Evolutionary conservation across 1,139 yeast species (phyloP).

Genomic region (Pichia sp.): DNA sequence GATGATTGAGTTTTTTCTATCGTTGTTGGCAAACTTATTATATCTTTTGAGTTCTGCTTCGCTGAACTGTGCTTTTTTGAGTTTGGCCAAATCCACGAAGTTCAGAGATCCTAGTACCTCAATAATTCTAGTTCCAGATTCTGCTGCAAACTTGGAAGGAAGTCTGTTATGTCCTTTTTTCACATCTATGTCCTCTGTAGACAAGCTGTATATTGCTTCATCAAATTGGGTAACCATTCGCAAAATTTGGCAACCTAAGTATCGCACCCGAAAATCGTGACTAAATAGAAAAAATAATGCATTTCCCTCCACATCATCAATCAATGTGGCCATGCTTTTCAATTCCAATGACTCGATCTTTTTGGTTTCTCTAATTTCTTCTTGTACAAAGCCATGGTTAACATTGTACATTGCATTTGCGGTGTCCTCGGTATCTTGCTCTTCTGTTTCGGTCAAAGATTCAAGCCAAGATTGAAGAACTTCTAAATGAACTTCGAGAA

Average conservation of each 20-base stretch:
- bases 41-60: constrained; percentile 77
- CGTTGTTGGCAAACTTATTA: constrained; percentile 54
- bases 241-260: constrained; percentile 68
- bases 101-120: constrained; percentile 72
- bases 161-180: constrained; percentile 41
- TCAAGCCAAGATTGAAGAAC: constrained; percentile 76
- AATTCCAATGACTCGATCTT: constrained; percentile 62
- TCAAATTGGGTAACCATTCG: constrained; percentile 81
- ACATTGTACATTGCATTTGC: constrained; percentile 31
- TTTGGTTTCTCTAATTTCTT: constrained; percentile 30
- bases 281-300: constrained; percentile 90
- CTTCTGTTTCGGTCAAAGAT: constrained; percentile 41
- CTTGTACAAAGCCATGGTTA: constrained; percentile 31
- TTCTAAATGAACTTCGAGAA: constrained; percentile 71
- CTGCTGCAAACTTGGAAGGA: constrained; percentile 73
- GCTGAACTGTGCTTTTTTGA: constrained; percentile 61
- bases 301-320: constrained; percentile 94
- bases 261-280: constrained; percentile 72
- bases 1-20: constrained; percentile 57
- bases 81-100: constrained; percentile 57
- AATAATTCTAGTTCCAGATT: constrained; percentile 71
- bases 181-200: constrained; percentile 30
- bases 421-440: constrained; percentile 24
- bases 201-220: constrained; percentile 60
- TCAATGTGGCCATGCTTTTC: constrained; percentile 72